These are phyloP conservation scores for Aspergillus sparsus DNA, from an alignment of 495 filamentous ascomycete species.

Conservation along the genomic window DNA sequence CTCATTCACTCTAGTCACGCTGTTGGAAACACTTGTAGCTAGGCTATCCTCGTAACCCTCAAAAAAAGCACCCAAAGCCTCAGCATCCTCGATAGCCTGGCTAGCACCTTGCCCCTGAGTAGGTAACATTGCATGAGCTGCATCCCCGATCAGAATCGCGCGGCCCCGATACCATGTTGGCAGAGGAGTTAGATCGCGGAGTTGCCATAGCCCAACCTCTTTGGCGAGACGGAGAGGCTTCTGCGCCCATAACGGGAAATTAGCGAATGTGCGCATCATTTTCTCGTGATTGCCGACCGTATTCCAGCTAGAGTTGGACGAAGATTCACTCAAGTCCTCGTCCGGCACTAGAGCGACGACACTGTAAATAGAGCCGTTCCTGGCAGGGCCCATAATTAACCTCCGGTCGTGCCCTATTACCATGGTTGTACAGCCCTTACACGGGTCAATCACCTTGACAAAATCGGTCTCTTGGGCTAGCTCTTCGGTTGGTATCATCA, in stretches of 20 bases:
- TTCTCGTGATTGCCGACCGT: conserved; percentile 33
- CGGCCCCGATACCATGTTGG: conserved; percentile 38
- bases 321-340: conserved; percentile 12
- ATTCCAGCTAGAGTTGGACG: conserved; percentile 15
- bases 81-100: conserved; percentile 43
- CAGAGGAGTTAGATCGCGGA: conserved; percentile 47
- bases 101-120: conserved; percentile 44
- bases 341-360: conserved; percentile 19
- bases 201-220: conserved; percentile 35
- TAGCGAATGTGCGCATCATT: conserved; percentile 39
- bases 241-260: conserved; percentile 37
- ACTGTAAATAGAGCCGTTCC: conserved; percentile 14
- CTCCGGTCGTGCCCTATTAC: conserved; percentile 13
- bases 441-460: conserved; percentile 7
- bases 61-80: conserved; percentile 32
- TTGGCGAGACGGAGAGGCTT: conserved; percentile 26
- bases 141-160: conserved; percentile 47
- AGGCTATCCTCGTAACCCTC: conserved; percentile 17
- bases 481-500: conserved; percentile 13
- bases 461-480: conserved; percentile 8
- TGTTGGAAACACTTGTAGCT: background rate
- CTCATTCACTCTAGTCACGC: conserved; percentile 1
- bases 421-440: conserved; percentile 15
- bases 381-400: conserved; percentile 20
- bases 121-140: conserved; percentile 48